Percentiles rank a stretch among this genome's conserved stretches.
phyloP scores from a whole-genome alignment of 805 yeast genomes.

The Kregervanrija pseudodelftensis region DNA sequence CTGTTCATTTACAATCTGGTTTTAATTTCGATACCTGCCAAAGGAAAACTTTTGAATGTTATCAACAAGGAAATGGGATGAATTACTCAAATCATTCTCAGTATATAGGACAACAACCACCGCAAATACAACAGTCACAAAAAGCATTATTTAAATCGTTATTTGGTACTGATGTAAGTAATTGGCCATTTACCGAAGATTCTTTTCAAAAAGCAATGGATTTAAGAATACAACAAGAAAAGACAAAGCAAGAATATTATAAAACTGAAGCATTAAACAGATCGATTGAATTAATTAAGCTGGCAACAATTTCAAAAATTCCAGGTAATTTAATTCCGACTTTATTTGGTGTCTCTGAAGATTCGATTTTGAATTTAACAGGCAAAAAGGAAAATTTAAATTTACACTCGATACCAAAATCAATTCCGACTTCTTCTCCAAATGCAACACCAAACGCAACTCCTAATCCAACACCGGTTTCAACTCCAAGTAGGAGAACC shows the following conservation, averaged over 20 bases:
- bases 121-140: too few relatives aligned
- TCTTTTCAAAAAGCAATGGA: slow-evolving; percentile 53
- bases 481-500: slow-evolving; percentile 4
- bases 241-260: slow-evolving; percentile 74
- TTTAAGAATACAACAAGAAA: slow-evolving; percentile 66
- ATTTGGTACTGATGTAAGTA: slow-evolving; percentile 45
- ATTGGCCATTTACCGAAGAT: slow-evolving; percentile 51
- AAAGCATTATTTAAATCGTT: slow-evolving; percentile 36
- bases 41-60: too few relatives aligned
- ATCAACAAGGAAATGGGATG: too few relatives aligned
- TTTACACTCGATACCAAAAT: not conserved
- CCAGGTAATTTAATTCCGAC: slow-evolving; percentile 60
- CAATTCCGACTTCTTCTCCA: not conserved
- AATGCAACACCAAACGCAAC: slow-evolving; percentile 5
- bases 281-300: slow-evolving; percentile 53
- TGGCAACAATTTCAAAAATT: slow-evolving; percentile 53
- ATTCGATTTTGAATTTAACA: not conserved
- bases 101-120: too few relatives aligned
- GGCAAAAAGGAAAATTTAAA: slow-evolving; percentile 1
- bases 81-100: too few relatives aligned
- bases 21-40: too few relatives aligned
- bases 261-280: slow-evolving; percentile 54
- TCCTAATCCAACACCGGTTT: slow-evolving; percentile 8
- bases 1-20: too few relatives aligned
- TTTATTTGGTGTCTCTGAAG: slow-evolving; percentile 33